Evolutionary conservation across 2,329 filamentous ascomycete genomes (phyloP).

Genomic region (Aspergillus puulaauensis): DNA sequence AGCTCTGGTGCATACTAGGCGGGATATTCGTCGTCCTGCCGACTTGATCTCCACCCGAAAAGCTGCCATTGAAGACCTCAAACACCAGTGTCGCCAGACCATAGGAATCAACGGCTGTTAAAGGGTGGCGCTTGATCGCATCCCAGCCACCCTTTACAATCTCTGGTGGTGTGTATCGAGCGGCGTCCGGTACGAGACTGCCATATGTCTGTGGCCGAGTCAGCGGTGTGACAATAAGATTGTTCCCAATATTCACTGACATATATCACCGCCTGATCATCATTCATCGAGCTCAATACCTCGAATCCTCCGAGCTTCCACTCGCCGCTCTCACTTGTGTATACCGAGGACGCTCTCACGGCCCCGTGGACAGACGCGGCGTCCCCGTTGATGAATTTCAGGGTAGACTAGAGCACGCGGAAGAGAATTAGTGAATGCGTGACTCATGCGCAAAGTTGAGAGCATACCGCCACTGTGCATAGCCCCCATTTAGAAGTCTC

Average conservation of each 20-base stretch:
- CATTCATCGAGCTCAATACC: slow-evolving; percentile 89
- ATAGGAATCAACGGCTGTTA: slow-evolving; percentile 83
- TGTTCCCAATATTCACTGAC: slow-evolving; percentile 43
- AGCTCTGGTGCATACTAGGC: slow-evolving; percentile 83
- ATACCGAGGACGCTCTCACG: slow-evolving; percentile 81
- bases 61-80: slow-evolving; percentile 89
- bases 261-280: slow-evolving; percentile 91
- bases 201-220: slow-evolving; percentile 67
- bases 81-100: slow-evolving; percentile 80
- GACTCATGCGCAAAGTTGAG: not conserved
- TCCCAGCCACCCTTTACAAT: slow-evolving; percentile 88
- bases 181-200: slow-evolving; percentile 80
- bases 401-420: slow-evolving; percentile 62
- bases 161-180: slow-evolving; percentile 83
- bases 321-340: slow-evolving; percentile 92
- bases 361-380: slow-evolving; percentile 88
- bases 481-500: slow-evolving; percentile 98
- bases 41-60: slow-evolving; percentile 72
- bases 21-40: slow-evolving; percentile 85
- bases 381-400: slow-evolving; percentile 96
- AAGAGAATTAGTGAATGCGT: not conserved
- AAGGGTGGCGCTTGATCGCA: slow-evolving; percentile 76
- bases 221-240: slow-evolving; percentile 8
- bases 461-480: slow-evolving; percentile 72
- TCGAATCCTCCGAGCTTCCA: slow-evolving; percentile 97